phyloP scores from a whole-genome alignment of 2,329 filamentous ascomycete species.

The Trichoderma koningii region DNA sequence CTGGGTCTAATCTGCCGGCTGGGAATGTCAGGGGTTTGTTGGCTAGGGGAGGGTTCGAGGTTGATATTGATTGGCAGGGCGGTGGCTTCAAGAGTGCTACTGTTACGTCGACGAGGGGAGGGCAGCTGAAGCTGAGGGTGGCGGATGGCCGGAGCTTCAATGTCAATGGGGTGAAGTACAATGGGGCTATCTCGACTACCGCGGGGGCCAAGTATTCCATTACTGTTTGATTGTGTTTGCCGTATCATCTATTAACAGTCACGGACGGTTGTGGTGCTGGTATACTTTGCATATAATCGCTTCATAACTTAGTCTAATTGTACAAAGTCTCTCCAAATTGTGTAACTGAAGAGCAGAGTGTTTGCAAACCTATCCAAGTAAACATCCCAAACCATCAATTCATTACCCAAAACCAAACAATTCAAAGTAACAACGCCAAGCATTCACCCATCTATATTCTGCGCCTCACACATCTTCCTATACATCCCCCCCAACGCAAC shows the following conservation, averaged over 20 bases:
- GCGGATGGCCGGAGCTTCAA: conserved; percentile 28
- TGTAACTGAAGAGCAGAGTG: neutral
- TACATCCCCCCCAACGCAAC: conserved; percentile 51
- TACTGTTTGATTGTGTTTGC: neutral
- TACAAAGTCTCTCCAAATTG: too few relatives aligned
- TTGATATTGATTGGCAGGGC: conserved; percentile 32
- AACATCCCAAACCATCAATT: neutral
- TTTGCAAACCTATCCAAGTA: conserved; percentile 3
- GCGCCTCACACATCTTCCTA: conserved; percentile 50
- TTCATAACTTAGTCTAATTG: neutral
- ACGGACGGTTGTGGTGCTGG: neutral
- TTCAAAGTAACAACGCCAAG: neutral
- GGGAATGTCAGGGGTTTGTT: conserved; percentile 32
- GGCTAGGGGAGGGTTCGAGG: conserved; percentile 31
- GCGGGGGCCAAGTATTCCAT: conserved; percentile 22
- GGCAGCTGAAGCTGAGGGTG: conserved; percentile 31
- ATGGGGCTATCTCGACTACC: conserved; percentile 18
- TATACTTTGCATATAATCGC: neutral
- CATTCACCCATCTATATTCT: conserved; percentile 35
- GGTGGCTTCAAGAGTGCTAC: conserved; percentile 31
- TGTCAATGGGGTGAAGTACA: conserved; percentile 31
- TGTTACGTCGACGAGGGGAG: conserved; percentile 32
- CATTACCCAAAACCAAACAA: neutral
- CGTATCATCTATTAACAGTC: neutral
- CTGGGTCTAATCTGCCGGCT: conserved; percentile 29